Base-by-base conservation (phyloP, 306 rosid species). In the Cicer pinnatifidum region DNA sequence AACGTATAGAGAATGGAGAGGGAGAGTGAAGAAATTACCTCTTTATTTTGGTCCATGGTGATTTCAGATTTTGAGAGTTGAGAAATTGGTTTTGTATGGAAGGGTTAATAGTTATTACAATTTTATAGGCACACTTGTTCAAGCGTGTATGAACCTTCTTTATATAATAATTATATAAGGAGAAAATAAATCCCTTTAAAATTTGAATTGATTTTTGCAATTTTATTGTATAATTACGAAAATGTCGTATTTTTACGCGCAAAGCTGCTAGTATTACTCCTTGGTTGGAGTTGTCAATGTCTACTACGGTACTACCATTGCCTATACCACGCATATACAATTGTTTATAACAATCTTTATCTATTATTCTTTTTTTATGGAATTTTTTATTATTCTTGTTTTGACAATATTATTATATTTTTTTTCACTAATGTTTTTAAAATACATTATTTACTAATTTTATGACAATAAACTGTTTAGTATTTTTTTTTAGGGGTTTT, bases 11-110 rank as follows among this genome's bases (percentile, higher is more conserved):
- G 35, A 28, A 12, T 12, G 15, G 17, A 73, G 20, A 72, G 63
- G 12, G 41, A 68, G 40, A 77, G 61, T 50, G 59, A 77, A 11
- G 67, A 65, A 78, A 1, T 41, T 76, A 91, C 98, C 96, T 93
- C 97, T 84, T 93, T 93, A 37, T 86, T 91, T 84, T 93, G 93
- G 64, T 93, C 97, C 98, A 93, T 93, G 73, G 11, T 7, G 65
- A 73, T 67, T 62, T 65, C 66, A 84, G 85, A 73, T 77, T 72
- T 80, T 72, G 37, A 59, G 59, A 54, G 67, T 50, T 67, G 19
- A 69, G 67, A 75, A 35, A 46, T 46, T 20, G 58, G 38, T 2
- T 56, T 17, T 28, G 35, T 28, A 23, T 13, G 7, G 20, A 28
- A 33, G 16, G 1, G 35, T 44, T 1, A 19, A 0, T 2, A 8